Evolutionary conservation across 179 eudicot species (phyloP).

Genomic region (Gypsophila paniculata): DNA sequence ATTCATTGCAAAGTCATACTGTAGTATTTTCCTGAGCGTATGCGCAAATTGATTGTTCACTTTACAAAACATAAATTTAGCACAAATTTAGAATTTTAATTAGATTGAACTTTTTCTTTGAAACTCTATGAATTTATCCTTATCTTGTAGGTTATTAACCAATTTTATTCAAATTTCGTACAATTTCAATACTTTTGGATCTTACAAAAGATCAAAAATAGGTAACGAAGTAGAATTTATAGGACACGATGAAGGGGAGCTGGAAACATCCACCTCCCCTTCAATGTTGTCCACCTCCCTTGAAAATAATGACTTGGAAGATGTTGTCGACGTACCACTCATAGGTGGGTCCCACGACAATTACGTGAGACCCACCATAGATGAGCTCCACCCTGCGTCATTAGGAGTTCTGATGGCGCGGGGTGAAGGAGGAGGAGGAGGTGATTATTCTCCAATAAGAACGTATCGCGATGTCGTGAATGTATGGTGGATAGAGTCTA

Average conservation of each 20-base stretch:
- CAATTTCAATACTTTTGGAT: background rate
- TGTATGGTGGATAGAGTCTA: constrained; percentile 42
- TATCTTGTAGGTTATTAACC: too few relatives aligned
- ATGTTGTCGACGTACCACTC: constrained; percentile 31
- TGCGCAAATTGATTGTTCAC: background rate
- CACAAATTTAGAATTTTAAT: background rate
- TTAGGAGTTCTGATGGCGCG: constrained; percentile 29
- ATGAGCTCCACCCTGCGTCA: constrained; percentile 56
- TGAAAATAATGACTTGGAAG: constrained; percentile 20
- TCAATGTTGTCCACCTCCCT: constrained; percentile 28
- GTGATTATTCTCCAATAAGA: constrained; percentile 49
- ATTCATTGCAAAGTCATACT: background rate
- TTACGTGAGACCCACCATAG: background rate
- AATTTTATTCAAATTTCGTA: too few relatives aligned
- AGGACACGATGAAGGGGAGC: constrained; percentile 29
- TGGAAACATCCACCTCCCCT: constrained; percentile 21
- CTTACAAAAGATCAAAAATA: constrained; percentile 19
- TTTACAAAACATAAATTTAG: background rate
- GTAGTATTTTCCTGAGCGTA: background rate
- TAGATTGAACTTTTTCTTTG: background rate
- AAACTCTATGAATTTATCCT: background rate
- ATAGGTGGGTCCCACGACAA: constrained; percentile 8
- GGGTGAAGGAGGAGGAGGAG: constrained; percentile 36
- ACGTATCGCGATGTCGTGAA: constrained; percentile 36
- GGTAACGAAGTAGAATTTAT: constrained; percentile 24